Conservation (phyloP, 2,329 filamentous ascomycete species). For the Emmonsiellopsis sp. region DNA sequence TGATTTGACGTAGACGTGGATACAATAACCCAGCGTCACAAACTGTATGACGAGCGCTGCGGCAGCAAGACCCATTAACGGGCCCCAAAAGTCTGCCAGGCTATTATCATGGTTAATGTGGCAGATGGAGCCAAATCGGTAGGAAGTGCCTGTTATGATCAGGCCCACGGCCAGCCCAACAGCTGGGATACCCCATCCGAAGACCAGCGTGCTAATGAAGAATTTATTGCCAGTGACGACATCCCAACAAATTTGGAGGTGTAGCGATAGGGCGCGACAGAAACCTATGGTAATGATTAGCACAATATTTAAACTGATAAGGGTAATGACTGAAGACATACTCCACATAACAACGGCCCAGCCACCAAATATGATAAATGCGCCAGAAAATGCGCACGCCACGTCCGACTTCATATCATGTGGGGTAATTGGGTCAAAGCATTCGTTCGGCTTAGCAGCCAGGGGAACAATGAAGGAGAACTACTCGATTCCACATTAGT, state of each 20-base stretch:
- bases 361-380: constrained; percentile 76
- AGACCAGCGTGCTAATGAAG: constrained; percentile 71
- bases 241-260: constrained; percentile 98
- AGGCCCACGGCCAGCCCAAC: constrained; percentile 67
- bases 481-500: constrained; percentile 33
- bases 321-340: constrained; percentile 22
- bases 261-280: constrained; percentile 78
- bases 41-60: constrained; percentile 72
- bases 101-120: constrained; percentile 89
- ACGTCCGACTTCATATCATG: constrained; percentile 78
- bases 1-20: constrained; percentile 86
- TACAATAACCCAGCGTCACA: constrained; percentile 78
- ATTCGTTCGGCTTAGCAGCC: constrained; percentile 67
- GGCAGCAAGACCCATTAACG: constrained; percentile 67
- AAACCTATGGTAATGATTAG: constrained; percentile 46
- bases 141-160: constrained; percentile 82
- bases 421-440: constrained; percentile 82
- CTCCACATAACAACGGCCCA: constrained; percentile 78
- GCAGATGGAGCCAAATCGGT: constrained; percentile 82
- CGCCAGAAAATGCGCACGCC: constrained; percentile 79
- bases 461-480: constrained; percentile 86
- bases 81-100: constrained; percentile 81
- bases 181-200: constrained; percentile 77
- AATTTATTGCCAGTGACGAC: constrained; percentile 78
- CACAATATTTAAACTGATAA: not conserved